Base-by-base conservation (phyloP, 768 basidiomycete species). In the Tricholoma terreum region DNA sequence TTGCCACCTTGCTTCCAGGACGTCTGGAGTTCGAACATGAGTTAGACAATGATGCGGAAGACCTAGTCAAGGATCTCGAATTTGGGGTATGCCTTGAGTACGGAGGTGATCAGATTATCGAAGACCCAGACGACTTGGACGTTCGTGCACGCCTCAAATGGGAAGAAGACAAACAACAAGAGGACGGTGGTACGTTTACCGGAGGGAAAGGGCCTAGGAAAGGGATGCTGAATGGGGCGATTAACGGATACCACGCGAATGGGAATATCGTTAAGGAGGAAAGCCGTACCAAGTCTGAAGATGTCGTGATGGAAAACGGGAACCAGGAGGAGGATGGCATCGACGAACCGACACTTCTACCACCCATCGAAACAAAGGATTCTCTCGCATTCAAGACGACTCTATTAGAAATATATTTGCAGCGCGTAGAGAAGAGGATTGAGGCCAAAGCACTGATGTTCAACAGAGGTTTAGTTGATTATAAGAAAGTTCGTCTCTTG, bases 1-100 rank as follows among this genome's bases (percentile, higher is more conserved):
- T 98, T 38, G 85, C 89, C 14, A 89, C 89, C 0, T 98, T 89
- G 74, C 87, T 99, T 67, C 96, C 96, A 8, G 96, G 96, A 14
- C 87, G 96, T n/a, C 80, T 99, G 34, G 96, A 99, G 71, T 99
- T 99, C 68, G 96, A 99, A 68, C 94, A 95, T 64, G 96, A 99
- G 71, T 75, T 93, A 4, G 95, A 98, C 67, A 97, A 99, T 69
- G 96, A 99, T 52, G 96, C 96, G 0, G 96, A 99, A 69, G 89
- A 95, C 65, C 73, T 92, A 2, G 89, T 98, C 61, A 98, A 98
- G 72, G 94, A 98, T 68, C 78, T 99, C 61, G 95, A 98, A 68
- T 98, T 98, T 64, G 96, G 92, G 1, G 75, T 94, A n/a, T 92
- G 92, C 58, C 77, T 83, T 19, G 82, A 85, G 31, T 96, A 84